These are phyloP conservation scores for Oehlia diaphana DNA, from an alignment of 192 early-diverging fungal species.

Conservation along the genomic window DNA sequence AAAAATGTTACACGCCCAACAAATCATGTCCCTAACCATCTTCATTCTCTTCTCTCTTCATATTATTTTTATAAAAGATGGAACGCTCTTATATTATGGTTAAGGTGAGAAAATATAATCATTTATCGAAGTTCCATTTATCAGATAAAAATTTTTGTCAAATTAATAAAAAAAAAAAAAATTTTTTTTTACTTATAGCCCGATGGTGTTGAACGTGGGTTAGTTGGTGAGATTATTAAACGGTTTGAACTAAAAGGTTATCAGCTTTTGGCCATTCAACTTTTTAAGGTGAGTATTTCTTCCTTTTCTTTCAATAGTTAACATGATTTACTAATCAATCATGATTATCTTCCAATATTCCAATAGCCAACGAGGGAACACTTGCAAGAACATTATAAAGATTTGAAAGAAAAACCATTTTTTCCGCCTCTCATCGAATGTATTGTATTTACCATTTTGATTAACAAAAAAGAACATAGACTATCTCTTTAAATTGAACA, in stretches of 20 bases:
- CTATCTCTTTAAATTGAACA: neutral
- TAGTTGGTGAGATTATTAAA: constrained; percentile 92
- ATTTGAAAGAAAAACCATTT: constrained; percentile 83
- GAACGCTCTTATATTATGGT: constrained; percentile 63
- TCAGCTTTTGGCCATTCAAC: constrained; percentile 86
- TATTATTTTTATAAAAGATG: neutral
- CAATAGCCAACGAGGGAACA: constrained; percentile 33
- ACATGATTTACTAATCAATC: neutral
- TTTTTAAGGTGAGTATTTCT: constrained; percentile 43
- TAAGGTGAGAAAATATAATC: constrained; percentile 35
- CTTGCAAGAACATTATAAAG: constrained; percentile 79
- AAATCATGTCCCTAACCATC: no score
- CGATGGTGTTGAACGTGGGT: constrained; percentile 71
- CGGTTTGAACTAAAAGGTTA: constrained; percentile 91
- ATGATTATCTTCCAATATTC: constrained; percentile 19
- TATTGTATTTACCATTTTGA: neutral
- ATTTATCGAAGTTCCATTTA: neutral
- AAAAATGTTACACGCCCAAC: no score
- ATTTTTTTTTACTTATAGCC: neutral
- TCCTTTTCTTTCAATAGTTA: neutral
- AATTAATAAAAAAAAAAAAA: no score
- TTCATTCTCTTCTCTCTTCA: no score
- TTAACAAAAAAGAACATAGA: neutral
- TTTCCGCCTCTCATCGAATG: constrained; percentile 77
- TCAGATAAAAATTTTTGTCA: neutral